Evolutionary conservation across 2,329 filamentous ascomycete genomes (phyloP), one percentile per base, ranked within the genome.

Genomic region (Diaporthe humulicola): DNA sequence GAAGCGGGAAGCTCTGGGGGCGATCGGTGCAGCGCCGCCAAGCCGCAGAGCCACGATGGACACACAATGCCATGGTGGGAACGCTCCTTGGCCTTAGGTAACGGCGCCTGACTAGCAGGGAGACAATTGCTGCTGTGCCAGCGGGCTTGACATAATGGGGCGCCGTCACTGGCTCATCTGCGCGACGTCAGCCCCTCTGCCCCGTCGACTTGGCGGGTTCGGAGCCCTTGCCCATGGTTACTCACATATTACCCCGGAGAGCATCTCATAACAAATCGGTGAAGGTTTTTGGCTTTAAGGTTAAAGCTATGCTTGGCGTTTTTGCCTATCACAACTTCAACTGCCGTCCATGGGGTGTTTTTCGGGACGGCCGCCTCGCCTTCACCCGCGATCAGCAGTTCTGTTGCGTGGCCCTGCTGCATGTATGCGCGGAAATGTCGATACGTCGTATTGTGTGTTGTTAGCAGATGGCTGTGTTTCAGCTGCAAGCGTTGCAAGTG

Each of bases 1-100:
- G 64, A 15, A 25, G 12, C 28, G 30, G 22, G 17, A 25, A 9
- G 45, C 40, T 33, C 40, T 33, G 25, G 60, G 57, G 36, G 28
- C 48, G 30, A 52, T 69, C 64, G 33, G n/a, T 40, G 64, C 33
- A 69, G 48, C 33, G 64, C 64, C 25, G 64, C 64, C 64, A 69
- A 69, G 64, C 48, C 25, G 64, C 64, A 28, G 64, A 69, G 64
- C 64, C 64, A 69, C 64, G 64, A 69, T 69, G 64, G 64, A 30
- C 45, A 40, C 48, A 54, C 48, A 40, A 54, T 54, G 64, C 64
- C 45, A 22, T 67, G 64, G 30, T 54, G 64, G 64, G 15, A 38
- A 40, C 22, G 14, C n/a, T 54, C 12, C 64, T 69, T 69, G 64
- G 64, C 64, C 48, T 69, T 69, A 69, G 48, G 64, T 69, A 69